A percentile compares a stretch with the other conserved stretches of the same genome.
Evolutionary conservation across 306 rosid genomes (phyloP).

Genomic region (Crotalaria pallida): DNA sequence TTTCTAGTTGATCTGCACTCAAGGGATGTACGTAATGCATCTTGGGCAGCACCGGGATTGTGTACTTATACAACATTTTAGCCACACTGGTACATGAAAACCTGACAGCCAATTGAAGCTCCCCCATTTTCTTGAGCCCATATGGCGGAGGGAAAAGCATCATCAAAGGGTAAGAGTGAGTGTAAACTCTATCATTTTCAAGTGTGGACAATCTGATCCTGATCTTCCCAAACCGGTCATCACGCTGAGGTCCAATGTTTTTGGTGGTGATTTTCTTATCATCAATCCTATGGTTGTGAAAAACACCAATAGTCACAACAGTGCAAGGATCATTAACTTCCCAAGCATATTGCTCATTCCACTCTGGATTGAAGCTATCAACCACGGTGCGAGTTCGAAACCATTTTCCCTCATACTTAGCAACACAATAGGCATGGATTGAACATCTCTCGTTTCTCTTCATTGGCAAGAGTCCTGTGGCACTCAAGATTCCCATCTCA

Average conservation of each 20-base stretch:
- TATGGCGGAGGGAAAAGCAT: not conserved
- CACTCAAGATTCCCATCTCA: not conserved
- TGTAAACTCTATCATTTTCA: not conserved
- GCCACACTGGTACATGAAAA: not conserved
- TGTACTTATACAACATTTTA: not conserved
- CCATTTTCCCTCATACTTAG: not conserved
- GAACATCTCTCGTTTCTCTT: not conserved
- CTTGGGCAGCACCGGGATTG: not conserved
- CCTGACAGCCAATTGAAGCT: not conserved
- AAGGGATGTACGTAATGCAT: not conserved
- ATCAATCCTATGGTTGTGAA: not conserved
- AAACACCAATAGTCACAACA: not conserved
- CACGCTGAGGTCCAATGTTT: not conserved
- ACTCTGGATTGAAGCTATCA: not conserved
- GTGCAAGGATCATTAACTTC: slow-evolving; percentile 1
- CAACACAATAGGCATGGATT: not conserved
- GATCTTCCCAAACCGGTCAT: not conserved
- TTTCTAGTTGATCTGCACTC: not conserved
- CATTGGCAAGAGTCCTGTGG: not conserved
- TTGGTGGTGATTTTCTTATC: not conserved
- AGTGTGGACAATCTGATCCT: not conserved
- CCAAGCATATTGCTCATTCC: not conserved
- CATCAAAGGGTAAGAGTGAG: not conserved
- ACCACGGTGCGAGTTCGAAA: not conserved
- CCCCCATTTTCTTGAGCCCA: not conserved